Base-by-base conservation (phyloP, 495 filamentous ascomycete genomes). In the Aspergillus leporis region DNA sequence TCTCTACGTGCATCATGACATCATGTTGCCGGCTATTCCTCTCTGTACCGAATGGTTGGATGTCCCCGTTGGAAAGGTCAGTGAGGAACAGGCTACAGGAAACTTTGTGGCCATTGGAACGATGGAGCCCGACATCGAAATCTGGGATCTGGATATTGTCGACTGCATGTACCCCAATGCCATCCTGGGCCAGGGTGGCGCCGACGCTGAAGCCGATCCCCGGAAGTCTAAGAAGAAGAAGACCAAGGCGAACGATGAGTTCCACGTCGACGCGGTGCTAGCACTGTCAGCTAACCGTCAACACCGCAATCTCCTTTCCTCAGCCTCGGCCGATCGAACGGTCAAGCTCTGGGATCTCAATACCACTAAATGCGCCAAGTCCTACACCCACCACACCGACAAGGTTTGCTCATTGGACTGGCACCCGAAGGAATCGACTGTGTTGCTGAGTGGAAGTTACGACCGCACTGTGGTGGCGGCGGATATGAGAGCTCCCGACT, bases 141-240 rank as follows among this genome's bases (percentile, higher is more conserved):
- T 99, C 45, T 99, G 94, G 94, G 91, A 99, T 71, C 80, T 99
- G 45, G 94, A 98, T 68, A 86, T 90, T 1, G 85, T 99, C 43
- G 94, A 99, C 77, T 88, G 87, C 81, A 95, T 99, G 89, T 98
- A 95, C 70, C 94, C 95, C 21, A 92, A 97, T 66, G 93, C 93
- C 6, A 96, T 99, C 55, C 86, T 99, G 30, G 94, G 94, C n/a
- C 89, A 91, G 67, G 87, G 86, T 9, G 83, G 82, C n/a, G 81
- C 83, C 43, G 74, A 81, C 46, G 59, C 77, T 21, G 67, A 70
- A 4, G 70, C 66, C 28, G 81, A 82, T 43, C 40, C 18, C 48
- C 78, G 85, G 63, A 90, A 90, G 74, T 89, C 90, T 65, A 91
- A 91, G 72, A 92, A 92, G 74, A 92, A 89, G 80, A 83, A 84